phyloP scores from a whole-genome alignment of 73 alveolate species.

The Paramecium primaurelia region DNA sequence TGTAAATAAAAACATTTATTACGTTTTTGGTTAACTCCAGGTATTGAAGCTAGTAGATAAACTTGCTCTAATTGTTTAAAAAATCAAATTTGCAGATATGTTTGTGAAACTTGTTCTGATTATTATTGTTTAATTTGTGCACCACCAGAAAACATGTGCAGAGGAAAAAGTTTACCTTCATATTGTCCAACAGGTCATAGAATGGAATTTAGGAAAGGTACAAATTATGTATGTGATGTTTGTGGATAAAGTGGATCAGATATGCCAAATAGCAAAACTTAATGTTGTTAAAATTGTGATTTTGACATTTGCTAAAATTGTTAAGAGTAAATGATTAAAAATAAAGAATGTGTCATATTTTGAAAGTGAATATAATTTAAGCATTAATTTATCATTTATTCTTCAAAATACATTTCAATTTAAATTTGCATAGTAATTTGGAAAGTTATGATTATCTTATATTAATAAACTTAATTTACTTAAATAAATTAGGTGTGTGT shows the following conservation, averaged over 20 bases:
- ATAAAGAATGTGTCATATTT: not conserved
- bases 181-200: constrained; percentile 39
- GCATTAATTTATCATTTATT: not conserved
- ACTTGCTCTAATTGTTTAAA: not conserved
- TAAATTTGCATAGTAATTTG: too few relatives aligned
- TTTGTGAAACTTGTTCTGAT: not conserved
- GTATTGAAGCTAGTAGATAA: not conserved
- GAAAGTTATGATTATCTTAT: too few relatives aligned
- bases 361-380: not conserved
- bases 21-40: constrained; percentile 27
- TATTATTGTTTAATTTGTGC: constrained; percentile 41
- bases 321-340: not conserved
- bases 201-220: not conserved
- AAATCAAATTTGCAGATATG: constrained; percentile 15
- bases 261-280: not conserved
- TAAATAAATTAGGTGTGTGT: too few relatives aligned
- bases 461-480: too few relatives aligned
- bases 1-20: not conserved
- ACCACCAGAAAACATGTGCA: constrained; percentile 14
- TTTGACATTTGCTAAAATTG: constrained; percentile 17
- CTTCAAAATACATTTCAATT: too few relatives aligned
- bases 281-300: not conserved
- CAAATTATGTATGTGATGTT: not conserved
- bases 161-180: not conserved
- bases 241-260: not conserved